Percentiles rank a stretch among this genome's conserved stretches.
phyloP scores from a whole-genome alignment of 2,329 filamentous ascomycete species.

The Orbilia oligospora region DNA sequence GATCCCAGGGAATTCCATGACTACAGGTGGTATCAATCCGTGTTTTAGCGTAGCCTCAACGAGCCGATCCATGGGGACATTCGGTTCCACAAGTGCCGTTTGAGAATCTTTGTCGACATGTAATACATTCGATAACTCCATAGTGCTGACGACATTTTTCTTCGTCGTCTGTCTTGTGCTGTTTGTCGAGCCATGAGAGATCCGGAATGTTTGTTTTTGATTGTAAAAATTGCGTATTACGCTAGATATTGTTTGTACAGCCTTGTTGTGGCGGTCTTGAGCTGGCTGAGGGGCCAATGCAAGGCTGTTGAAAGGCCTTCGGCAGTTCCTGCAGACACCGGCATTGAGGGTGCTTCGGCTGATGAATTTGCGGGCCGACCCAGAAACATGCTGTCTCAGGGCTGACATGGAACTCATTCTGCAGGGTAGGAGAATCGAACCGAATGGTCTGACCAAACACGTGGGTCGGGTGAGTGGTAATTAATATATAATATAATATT shows the following conservation, averaged over 20 bases:
- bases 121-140: slow-evolving; percentile 69
- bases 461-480: background rate
- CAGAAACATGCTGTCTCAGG: slow-evolving; percentile 19
- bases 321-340: slow-evolving; percentile 32
- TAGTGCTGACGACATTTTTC: slow-evolving; percentile 69
- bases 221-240: slow-evolving; percentile 51
- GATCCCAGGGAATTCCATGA: slow-evolving; percentile 81
- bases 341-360: background rate
- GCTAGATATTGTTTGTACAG: slow-evolving; percentile 45
- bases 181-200: slow-evolving; percentile 74
- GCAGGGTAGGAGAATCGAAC: background rate
- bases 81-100: slow-evolving; percentile 75
- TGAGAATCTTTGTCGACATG: slow-evolving; percentile 67
- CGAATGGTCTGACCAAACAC: too few relatives aligned
- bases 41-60: slow-evolving; percentile 73
- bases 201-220: slow-evolving; percentile 67
- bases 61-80: slow-evolving; percentile 78
- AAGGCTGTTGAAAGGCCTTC: slow-evolving; percentile 28
- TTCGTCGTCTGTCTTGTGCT: slow-evolving; percentile 70
- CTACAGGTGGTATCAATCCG: slow-evolving; percentile 75
- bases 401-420: slow-evolving; percentile 21
- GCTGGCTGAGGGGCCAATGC: slow-evolving; percentile 29
- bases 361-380: slow-evolving; percentile 12
- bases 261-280: slow-evolving; percentile 35
- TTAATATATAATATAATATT: background rate